phyloP scores from a whole-genome alignment of 345 rosid species.

The Brassica cretica region DNA sequence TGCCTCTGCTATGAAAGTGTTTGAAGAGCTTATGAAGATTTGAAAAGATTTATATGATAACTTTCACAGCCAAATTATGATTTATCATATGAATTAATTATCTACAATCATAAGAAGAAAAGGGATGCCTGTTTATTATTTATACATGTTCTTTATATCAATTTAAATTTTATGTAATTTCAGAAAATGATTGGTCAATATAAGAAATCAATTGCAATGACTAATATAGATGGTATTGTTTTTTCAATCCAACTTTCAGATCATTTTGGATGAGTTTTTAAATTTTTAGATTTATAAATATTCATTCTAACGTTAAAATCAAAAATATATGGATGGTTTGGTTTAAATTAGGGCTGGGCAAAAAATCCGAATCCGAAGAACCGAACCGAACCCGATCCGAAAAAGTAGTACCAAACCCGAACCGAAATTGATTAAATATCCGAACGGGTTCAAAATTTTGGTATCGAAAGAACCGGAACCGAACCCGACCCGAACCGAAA shows the following conservation, averaged over 20 bases:
- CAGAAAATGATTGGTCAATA: neutral
- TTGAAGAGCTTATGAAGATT: constrained; percentile 53
- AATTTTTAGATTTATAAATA: neutral
- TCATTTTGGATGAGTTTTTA: neutral
- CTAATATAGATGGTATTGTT: neutral
- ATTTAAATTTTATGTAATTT: neutral
- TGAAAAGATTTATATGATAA: neutral
- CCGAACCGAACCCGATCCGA: no score
- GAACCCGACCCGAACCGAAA: no score
- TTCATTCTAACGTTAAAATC: neutral
- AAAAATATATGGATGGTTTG: neutral
- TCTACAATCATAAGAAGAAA: neutral
- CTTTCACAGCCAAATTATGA: neutral
- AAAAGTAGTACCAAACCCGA: no score
- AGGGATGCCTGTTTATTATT: neutral
- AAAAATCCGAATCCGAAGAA: no score
- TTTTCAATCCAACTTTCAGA: neutral
- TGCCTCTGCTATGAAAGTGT: constrained; percentile 65
- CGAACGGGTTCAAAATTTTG: no score
- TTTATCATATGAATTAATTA: neutral
- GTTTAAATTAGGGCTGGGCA: neutral
- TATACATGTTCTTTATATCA: neutral
- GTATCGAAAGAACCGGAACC: no score
- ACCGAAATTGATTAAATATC: no score
- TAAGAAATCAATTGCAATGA: neutral